Base-by-base conservation (phyloP, 2,329 filamentous ascomycete genomes). In the Arachnopeziza araneosa region DNA sequence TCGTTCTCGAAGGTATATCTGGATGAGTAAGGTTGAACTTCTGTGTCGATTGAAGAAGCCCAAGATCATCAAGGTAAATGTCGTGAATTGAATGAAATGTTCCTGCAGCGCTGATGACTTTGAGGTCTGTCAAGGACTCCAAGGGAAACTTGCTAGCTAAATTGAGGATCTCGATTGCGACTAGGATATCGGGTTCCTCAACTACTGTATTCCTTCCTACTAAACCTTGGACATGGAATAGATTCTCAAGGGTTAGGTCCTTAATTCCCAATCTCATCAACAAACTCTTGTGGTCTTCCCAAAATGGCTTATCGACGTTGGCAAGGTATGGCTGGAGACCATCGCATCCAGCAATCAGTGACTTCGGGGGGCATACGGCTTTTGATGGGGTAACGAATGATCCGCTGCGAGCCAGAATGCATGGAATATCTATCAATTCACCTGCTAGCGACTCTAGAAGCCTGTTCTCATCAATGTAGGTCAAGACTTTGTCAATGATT, bases 151-250 rank as follows among this genome's bases (percentile, higher is more conserved):
- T 50, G 30, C 63, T 63, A 14, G 67, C 68, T 14, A 69, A 21
- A 1, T 56, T 60, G 17, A 71, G 56, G n/a, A 69, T 61, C 57
- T 68, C 67, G 17, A 70, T 56, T 2, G 70, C 64, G 24, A 70
- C 63, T 17, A 44, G 55, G 2, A 66, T 32, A 48, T 71, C 69
- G 1, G 58, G 50, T 8, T 67, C 63, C 1, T 56, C 53, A 12
- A 72, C 63, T 14, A 53, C 30, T 4, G 44, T 50, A 23, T 66
- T 68, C 1, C 44, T 26, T 22, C 66, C 66, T 32, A 72, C 57
- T 26, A 60, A 44, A 5, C n/a, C 50, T 52, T 69, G 64, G 12
- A 69, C 52, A 12, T 61, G 30, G 8, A 70, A 50, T 17, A 72
- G 55, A 23, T 71, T 57, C 8, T 60, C 58, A 48, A 58, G 60